Evolutionary conservation across 352 stramenopile genomes (phyloP).

Genomic region (Phytophthora vignae): DNA sequence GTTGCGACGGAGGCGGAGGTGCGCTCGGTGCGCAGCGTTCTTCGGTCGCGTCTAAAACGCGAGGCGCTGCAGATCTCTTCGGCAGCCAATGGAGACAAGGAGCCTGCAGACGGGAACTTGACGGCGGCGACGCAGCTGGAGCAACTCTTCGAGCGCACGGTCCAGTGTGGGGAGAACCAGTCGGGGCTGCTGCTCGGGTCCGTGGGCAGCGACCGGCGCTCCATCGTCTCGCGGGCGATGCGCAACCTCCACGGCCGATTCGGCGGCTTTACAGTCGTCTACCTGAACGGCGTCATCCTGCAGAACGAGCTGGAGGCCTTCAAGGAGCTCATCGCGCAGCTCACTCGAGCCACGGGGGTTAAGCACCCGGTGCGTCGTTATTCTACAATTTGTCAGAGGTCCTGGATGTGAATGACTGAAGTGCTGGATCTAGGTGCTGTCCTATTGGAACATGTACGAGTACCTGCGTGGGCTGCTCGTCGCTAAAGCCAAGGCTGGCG

Average conservation of each 20-base stretch:
- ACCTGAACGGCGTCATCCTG: conserved; percentile 80
- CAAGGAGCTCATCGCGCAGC: conserved; percentile 80
- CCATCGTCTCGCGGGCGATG: conserved; percentile 63
- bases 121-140: conserved; percentile 50
- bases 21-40: conserved; percentile 41
- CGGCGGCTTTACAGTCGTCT: conserved; percentile 66
- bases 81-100: background rate
- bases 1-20: conserved; percentile 34
- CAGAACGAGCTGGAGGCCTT: conserved; percentile 89
- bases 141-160: conserved; percentile 73
- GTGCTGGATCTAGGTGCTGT: conserved; percentile 45
- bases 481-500: conserved; percentile 49
- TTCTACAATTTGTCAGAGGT: background rate
- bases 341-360: conserved; percentile 58
- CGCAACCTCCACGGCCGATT: conserved; percentile 49
- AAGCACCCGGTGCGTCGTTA: conserved; percentile 58
- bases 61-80: conserved; percentile 13
- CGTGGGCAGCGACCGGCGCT: conserved; percentile 52
- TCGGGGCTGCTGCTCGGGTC: conserved; percentile 79
- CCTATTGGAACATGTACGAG: conserved; percentile 89
- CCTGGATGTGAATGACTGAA: background rate
- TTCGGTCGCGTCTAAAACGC: conserved; percentile 51
- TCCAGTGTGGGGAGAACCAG: conserved; percentile 79
- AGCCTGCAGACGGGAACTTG: background rate
- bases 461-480: conserved; percentile 78